Evolutionary conservation across 2,329 filamentous ascomycete genomes (phyloP), one percentile per base, ranked within the genome.

Genomic region (Fusarium tricinctum): DNA sequence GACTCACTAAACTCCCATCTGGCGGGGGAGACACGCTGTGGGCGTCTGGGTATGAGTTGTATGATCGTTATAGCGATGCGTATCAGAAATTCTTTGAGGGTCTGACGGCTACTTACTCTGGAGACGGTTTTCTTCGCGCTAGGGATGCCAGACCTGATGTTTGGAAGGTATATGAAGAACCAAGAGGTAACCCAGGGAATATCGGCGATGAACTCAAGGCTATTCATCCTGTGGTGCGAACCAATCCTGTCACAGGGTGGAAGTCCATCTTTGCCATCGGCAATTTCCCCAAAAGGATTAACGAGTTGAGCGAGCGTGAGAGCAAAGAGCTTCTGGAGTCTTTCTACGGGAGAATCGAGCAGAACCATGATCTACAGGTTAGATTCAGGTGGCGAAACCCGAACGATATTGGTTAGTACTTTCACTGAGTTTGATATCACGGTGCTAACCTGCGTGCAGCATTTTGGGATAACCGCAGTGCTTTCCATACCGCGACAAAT

Each of bases 171-270:
- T 78, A 81, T 39, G 73, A 77, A 12, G 64, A 75, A n/a, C 66
- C 76, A 3, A 69, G 80, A 12, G 81, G 81, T 3, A 56, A 70
- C 19, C 75, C 75, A 0, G 69, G 61, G 7, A 89, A 89, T 61
- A 74, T 83, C 2, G 87, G 85, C 3, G 76, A 71, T 19, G 77
- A 82, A 6, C 77, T 89, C 35, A 73, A 70, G 12, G 82, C 86
- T 0, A 76, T 81, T 1, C 87, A 89, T 62, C 86, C 87, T 1
- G 82, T 89, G 1, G 80, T 89, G 7, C 81, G 87, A 13, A 89
- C 88, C 0, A 88, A 90, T 54, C 88, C 88, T 0, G 86, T 89
- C 0, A 89, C 87, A 0, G 88, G 87, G 0, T 89, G 88, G 87
- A 89, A 83, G 70, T 78, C 78, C 0, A 60, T 83, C 28, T 83